Conservation (phyloP, 1,139 yeast genomes). For the Geotrichum phurueaensis region DNA sequence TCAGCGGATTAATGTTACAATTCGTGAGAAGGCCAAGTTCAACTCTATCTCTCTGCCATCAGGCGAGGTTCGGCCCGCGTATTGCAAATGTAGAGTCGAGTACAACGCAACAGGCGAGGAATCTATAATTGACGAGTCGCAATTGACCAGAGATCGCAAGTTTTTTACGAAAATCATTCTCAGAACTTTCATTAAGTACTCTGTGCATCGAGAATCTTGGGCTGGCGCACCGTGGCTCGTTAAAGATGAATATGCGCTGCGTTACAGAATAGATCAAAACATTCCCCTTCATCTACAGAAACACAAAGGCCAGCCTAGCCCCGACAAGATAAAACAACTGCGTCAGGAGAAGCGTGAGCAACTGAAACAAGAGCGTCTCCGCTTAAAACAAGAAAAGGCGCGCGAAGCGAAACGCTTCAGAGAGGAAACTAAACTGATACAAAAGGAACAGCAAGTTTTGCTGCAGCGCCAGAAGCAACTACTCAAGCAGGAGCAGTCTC, state of each 20-base stretch:
- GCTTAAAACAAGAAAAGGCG: constrained; percentile 15
- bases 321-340: constrained; percentile 17
- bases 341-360: constrained; percentile 16
- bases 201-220: constrained; percentile 74
- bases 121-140: constrained; percentile 60
- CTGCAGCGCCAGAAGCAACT: constrained; percentile 14
- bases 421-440: constrained; percentile 15
- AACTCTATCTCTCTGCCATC: constrained; percentile 38
- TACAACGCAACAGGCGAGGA: constrained; percentile 47
- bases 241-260: constrained; percentile 55
- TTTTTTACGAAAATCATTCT: constrained; percentile 85
- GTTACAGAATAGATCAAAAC: constrained; percentile 35
- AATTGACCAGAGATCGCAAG: constrained; percentile 75
- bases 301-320: constrained; percentile 20
- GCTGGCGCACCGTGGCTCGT: constrained; percentile 97
- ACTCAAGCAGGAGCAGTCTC: constrained; percentile 9
- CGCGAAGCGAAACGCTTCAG: constrained; percentile 16
- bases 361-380: constrained; percentile 12
- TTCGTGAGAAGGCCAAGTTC: constrained; percentile 49
- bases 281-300: constrained; percentile 32
- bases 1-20: constrained; percentile 43
- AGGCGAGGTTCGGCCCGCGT: constrained; percentile 52
- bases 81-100: constrained; percentile 65
- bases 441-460: constrained; percentile 8
- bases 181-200: constrained; percentile 79